phyloP scores from a whole-genome alignment of 192 early-diverging fungal genomes.

The Linderina pennispora region DNA sequence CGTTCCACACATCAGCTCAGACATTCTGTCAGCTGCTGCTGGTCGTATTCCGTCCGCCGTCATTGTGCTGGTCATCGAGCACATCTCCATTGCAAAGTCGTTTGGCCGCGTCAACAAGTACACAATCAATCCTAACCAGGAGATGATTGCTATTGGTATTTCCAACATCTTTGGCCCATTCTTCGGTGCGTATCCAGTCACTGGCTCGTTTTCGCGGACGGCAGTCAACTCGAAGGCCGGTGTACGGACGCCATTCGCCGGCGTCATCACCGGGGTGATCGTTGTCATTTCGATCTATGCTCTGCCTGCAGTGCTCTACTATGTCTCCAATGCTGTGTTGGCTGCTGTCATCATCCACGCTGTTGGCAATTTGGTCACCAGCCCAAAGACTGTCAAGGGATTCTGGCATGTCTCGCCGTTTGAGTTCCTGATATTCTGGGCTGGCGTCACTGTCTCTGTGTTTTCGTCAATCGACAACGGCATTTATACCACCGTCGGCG shows the following conservation, averaged over 20 bases:
- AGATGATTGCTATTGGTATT: constrained; percentile 67
- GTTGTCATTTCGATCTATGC: constrained; percentile 66
- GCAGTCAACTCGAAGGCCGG: constrained; percentile 78
- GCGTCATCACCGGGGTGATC: constrained; percentile 58
- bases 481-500: constrained; percentile 59
- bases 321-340: constrained; percentile 61
- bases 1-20: constrained; percentile 33
- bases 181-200: constrained; percentile 67
- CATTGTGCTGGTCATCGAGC: constrained; percentile 67
- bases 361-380: constrained; percentile 57
- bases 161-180: constrained; percentile 70
- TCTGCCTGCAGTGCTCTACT: constrained; percentile 68
- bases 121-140: constrained; percentile 65
- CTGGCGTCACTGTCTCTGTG: constrained; percentile 20
- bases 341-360: constrained; percentile 68
- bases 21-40: constrained; percentile 32
- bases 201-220: constrained; percentile 82
- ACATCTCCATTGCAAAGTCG: constrained; percentile 68
- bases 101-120: constrained; percentile 72
- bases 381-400: constrained; percentile 37
- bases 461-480: constrained; percentile 52
- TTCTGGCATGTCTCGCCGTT: constrained; percentile 47
- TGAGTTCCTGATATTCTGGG: neutral
- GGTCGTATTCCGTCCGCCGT: constrained; percentile 48
- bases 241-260: constrained; percentile 59